Evolutionary conservation across 2,329 filamentous ascomycete species (phyloP), one percentile per base, ranked within the genome.

Genomic region (Rachicladosporium sp.): DNA sequence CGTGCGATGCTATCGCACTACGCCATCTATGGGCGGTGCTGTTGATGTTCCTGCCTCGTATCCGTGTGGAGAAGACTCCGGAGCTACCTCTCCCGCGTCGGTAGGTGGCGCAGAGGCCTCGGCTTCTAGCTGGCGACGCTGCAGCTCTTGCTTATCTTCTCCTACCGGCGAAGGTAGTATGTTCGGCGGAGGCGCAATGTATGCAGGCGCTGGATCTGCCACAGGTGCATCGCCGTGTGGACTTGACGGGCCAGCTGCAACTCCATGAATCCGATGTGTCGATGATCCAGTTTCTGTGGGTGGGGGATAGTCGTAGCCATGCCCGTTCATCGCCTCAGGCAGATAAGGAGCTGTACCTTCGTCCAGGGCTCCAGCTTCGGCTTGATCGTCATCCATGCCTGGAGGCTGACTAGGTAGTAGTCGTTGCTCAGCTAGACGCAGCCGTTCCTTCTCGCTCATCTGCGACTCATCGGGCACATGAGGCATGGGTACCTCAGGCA

Each of bases 91-190:
- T 19, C 15, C 15, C 4, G 29, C 36, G 7, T 38, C 36, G 3
- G 32, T 12, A 2, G 55, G 54, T 2, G 66, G 66, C 3, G 61
- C 63, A 31, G 65, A 68, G 7, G 56, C 53, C 33, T 65, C 61
- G 45, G 60, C 48, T 45, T 64, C 52, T 4, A 68, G 47, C 35
- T 61, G 53, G 6, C 58, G 56, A 10, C 63, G 53, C 37, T 88
- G 82, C 5, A 86, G 64, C 55, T 93, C 85, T 50, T 80, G 77
- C 57, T 93, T 91, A 58, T 93, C 88, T 40, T 91, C 83, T 3
- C 15, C 15, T 3, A 19, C 15, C 5, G 15, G 15, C 15, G 15
- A 5, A 19, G 15, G 15, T 19, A 19, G 15, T 19, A 19, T 19
- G 15, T 19, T 19, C 15, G 15, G 15, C 5, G 15, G 15, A 8